Conservation (phyloP, 2,329 filamentous ascomycete genomes). For the Parafenestella ontariensis region DNA sequence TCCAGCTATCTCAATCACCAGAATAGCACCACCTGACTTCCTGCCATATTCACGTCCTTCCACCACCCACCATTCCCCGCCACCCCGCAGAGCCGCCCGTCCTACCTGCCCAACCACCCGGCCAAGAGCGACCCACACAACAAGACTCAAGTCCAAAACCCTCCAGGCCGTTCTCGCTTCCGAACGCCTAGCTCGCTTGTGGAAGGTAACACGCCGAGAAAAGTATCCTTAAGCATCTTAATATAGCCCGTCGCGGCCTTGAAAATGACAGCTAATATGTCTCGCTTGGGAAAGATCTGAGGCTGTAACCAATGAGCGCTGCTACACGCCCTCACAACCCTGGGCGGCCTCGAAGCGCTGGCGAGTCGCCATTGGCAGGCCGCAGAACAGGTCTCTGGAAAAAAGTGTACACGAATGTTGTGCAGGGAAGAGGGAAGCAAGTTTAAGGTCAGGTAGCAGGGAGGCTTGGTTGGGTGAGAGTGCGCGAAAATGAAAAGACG, state of each 20-base stretch:
- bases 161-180: not conserved
- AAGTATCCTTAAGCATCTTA: constrained; percentile 11
- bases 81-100: constrained; percentile 42
- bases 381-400: not conserved
- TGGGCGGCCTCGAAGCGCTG: not conserved
- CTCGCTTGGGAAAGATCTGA: not conserved
- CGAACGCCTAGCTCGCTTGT: not conserved
- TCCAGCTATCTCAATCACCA: not conserved
- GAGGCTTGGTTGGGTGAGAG: constrained; percentile 3
- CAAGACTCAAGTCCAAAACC: not conserved
- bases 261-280: not conserved
- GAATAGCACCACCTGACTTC: no score
- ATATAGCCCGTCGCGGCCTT: constrained; percentile 13
- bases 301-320: not conserved
- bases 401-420: not conserved
- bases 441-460: not conserved
- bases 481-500: not conserved
- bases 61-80: constrained; percentile 7
- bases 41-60: no score
- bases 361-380: constrained; percentile 1
- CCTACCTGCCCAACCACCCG: constrained; percentile 18
- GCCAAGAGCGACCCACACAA: constrained; percentile 4
- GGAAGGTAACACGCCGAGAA: constrained; percentile 3
- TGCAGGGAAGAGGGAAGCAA: not conserved
- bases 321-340: not conserved